Conservation (phyloP, 2,329 filamentous ascomycete species). For the Sporothrix euskadiensis region DNA sequence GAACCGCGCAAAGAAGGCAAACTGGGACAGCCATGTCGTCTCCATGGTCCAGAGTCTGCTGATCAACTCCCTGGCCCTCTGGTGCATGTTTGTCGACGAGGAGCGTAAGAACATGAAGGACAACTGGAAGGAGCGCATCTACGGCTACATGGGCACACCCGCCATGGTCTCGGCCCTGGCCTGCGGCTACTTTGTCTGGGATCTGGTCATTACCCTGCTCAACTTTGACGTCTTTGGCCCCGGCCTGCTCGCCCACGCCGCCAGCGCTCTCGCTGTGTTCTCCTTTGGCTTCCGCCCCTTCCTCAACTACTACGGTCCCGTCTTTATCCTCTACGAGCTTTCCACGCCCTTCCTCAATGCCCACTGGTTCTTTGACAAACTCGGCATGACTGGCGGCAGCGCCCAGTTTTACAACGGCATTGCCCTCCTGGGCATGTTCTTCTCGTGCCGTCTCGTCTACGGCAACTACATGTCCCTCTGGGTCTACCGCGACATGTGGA, state of each 20-base stretch:
- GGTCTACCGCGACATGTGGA: conserved; percentile 70
- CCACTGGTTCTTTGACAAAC: conserved; percentile 91
- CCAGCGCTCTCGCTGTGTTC: conserved; percentile 73
- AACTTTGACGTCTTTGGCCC: conserved; percentile 71
- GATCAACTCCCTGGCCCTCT: conserved; percentile 72
- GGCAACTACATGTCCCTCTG: conserved; percentile 70
- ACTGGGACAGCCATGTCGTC: conserved; percentile 85
- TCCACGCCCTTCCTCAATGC: conserved; percentile 83
- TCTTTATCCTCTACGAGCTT: conserved; percentile 85
- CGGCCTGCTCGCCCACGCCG: conserved; percentile 76
- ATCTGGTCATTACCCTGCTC: conserved; percentile 67
- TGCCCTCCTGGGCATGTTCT: conserved; percentile 70
- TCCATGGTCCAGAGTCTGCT: conserved; percentile 75
- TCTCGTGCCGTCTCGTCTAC: conserved; percentile 74
- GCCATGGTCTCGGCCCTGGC: conserved; percentile 76
- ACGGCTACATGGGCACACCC: conserved; percentile 72
- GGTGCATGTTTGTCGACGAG: conserved; percentile 67
- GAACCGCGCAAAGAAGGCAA: conserved; percentile 65
- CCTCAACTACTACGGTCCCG: conserved; percentile 76
- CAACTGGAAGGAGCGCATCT: conserved; percentile 64
- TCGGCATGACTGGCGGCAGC: conserved; percentile 73
- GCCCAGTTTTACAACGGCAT: conserved; percentile 78
- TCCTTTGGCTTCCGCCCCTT: conserved; percentile 78
- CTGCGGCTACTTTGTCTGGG: conserved; percentile 82
- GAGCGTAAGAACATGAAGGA: conserved; percentile 64